Percentiles rank a stretch among this genome's conserved stretches.
Evolutionary conservation across 2,329 filamentous ascomycete genomes (phyloP).

Genomic region (Sclerotinia minor): DNA sequence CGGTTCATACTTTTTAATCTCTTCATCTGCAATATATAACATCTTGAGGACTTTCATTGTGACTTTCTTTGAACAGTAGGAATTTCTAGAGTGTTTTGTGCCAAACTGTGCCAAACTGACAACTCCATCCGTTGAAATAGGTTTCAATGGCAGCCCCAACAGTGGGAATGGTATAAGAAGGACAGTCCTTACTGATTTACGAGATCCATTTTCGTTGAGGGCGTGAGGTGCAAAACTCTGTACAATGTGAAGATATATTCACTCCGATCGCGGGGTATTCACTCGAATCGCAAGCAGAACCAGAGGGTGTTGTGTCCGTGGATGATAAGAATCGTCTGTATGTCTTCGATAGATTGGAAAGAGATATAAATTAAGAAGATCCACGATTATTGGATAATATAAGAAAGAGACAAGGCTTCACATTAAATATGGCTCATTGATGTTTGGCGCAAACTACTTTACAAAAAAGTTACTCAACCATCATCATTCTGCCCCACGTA

Average conservation of each 20-base stretch:
- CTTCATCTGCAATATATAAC: slow-evolving; percentile 46
- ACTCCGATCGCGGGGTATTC: slow-evolving; percentile 25
- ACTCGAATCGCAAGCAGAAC: slow-evolving; percentile 16
- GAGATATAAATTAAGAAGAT: not conserved
- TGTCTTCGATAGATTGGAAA: slow-evolving; percentile 2
- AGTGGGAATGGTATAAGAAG: slow-evolving; percentile 29
- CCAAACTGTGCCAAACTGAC: not conserved
- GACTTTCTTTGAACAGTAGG: not conserved
- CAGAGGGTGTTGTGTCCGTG: slow-evolving; percentile 7
- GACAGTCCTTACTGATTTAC: slow-evolving; percentile 55
- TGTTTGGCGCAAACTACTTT: slow-evolving; percentile 16
- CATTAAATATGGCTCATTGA: slow-evolving; percentile 11
- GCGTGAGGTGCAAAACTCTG: not conserved
- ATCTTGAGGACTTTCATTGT: slow-evolving; percentile 7
- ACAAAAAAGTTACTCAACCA: not conserved
- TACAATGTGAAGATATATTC: slow-evolving; percentile 10
- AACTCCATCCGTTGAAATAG: not conserved
- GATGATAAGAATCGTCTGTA: slow-evolving; percentile 4
- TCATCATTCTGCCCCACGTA: slow-evolving; percentile 22
- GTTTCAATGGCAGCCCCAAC: not conserved
- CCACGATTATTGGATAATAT: slow-evolving; percentile 13
- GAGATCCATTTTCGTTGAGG: slow-evolving; percentile 53
- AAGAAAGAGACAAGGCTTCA: slow-evolving; percentile 6
- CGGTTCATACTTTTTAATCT: slow-evolving; percentile 43
- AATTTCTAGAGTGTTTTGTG: not conserved